A percentile compares a stretch with the other conserved stretches of the same genome.
These are phyloP conservation scores for Camelina hispida DNA, from an alignment of 345 rosid species.

Conservation along the genomic window DNA sequence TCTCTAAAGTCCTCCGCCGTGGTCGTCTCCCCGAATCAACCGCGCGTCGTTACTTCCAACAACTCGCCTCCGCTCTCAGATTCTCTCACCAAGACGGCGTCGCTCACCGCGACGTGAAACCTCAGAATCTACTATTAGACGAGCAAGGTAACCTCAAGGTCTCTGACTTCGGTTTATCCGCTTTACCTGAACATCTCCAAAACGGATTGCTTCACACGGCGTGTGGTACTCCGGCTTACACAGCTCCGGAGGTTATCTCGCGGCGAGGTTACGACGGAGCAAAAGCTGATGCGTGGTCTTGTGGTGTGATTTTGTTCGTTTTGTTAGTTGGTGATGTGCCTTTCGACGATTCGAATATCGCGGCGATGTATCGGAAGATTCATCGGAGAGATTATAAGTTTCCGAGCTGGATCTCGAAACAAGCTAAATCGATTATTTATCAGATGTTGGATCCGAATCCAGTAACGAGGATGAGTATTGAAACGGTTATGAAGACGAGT, in stretches of 20 bases:
- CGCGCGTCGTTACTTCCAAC: constrained; percentile 76
- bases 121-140: constrained; percentile 83
- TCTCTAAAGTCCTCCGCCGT: constrained; percentile 61
- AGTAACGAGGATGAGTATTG: constrained; percentile 67
- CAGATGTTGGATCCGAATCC: constrained; percentile 93
- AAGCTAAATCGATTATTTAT: constrained; percentile 58
- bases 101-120: constrained; percentile 91
- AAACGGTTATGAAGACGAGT: constrained; percentile 53
- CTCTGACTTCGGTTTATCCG: constrained; percentile 87
- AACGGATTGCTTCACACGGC: constrained; percentile 83
- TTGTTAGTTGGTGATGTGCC: constrained; percentile 68
- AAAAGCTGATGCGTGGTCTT: constrained; percentile 92
- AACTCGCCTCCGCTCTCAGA: constrained; percentile 74
- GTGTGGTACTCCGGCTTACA: constrained; percentile 84
- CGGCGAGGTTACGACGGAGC: constrained; percentile 76
- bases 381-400: constrained; percentile 66
- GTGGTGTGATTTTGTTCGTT: constrained; percentile 80
- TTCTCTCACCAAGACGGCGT: constrained; percentile 88
- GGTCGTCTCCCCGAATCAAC: constrained; percentile 60
- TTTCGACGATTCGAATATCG: constrained; percentile 69
- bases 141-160: constrained; percentile 69
- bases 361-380: constrained; percentile 69
- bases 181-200: constrained; percentile 70
- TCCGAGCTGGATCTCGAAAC: constrained; percentile 67
- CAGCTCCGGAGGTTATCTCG: constrained; percentile 78